A percentile compares a stretch with the other conserved stretches of the same genome.
These are phyloP conservation scores for Moniliella sp. DNA, from an alignment of 1,284 basidiomycete genomes.

Conservation along the genomic window DNA sequence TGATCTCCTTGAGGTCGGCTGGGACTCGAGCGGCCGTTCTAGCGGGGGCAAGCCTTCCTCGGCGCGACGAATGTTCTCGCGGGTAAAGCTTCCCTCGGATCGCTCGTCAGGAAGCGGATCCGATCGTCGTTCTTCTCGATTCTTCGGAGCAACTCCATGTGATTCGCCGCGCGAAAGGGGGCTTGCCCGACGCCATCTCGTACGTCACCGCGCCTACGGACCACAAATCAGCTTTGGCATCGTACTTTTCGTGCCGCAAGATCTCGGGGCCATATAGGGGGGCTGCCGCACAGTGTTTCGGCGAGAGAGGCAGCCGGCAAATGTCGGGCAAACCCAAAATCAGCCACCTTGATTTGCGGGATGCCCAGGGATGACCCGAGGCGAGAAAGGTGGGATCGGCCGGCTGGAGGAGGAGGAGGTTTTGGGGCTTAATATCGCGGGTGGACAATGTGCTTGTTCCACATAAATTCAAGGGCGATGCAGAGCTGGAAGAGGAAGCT, in stretches of 20 bases:
- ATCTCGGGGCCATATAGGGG: constrained; percentile 99
- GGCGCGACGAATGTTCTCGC: constrained; percentile 15
- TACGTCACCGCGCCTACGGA: constrained; percentile 88
- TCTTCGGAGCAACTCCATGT: constrained; percentile 78
- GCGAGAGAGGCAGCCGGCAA: constrained; percentile 76
- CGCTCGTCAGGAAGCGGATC: constrained; percentile 58
- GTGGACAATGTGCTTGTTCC: constrained; percentile 75
- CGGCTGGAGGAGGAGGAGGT: constrained; percentile 68
- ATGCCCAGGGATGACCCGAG: constrained; percentile 63
- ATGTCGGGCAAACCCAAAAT: constrained; percentile 88
- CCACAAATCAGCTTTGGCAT: constrained; percentile 90
- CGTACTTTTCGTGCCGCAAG: constrained; percentile 91
- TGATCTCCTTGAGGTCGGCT: constrained; percentile 79
- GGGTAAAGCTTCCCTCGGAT: constrained; percentile 14
- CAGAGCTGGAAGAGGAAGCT: constrained; percentile 92
- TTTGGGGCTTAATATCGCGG: constrained; percentile 95
- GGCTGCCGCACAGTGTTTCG: constrained; percentile 88
- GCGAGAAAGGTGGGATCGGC: constrained; percentile 54
- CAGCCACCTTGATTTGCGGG: constrained; percentile 42
- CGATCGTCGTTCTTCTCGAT: constrained; percentile 58
- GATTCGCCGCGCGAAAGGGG: constrained; percentile 82
- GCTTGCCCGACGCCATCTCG: constrained; percentile 81
- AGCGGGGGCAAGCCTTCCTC: too few relatives aligned
- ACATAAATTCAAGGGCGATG: constrained; percentile 73
- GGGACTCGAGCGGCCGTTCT: constrained; percentile 37